Evolutionary conservation across 768 basidiomycete genomes (phyloP), one percentile per base, ranked within the genome.

Genomic region (Crepidotus variabilis): DNA sequence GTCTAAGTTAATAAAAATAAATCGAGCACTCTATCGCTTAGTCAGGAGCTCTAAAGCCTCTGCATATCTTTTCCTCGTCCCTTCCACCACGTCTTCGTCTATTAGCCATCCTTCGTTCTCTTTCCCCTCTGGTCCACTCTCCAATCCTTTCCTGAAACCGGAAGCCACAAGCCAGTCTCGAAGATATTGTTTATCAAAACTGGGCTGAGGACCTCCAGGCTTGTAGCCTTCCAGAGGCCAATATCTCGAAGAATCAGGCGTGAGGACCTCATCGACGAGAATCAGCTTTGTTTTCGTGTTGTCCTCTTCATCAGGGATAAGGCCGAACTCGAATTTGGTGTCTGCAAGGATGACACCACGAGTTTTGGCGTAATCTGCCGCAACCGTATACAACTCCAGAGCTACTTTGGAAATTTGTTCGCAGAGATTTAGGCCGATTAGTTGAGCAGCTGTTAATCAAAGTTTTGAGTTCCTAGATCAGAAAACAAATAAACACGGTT

Each of bases 271-370:
- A 71, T 99, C 97, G 61, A 98, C 87, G 49, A 98, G 82, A 59
- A 96, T 90, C 21, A 98, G 77, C 22, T 82, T 71, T 57, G 70
- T 77, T 62, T 68, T 68, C 6, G 62, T 53, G 8, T 62, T 18
- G 13, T 50, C 49, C 16, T 45, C 13, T 18, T 71, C 39, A 7
- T 74, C 71, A 2, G 75, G 76, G 49, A 94, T 65, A 46, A 98
- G 82, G 5, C 97, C 97, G 66, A 99, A 99, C 74, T 98, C 97
- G 71, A 98, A 98, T 70, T 99, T 99, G 39, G 95, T 98, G 71
- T 99, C 96, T 21, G 94, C 97, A 46, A 99, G 86, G 64, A 98
- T 97, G 56, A 98, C 78, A 16, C 93, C 95, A 4, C 85, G 81
- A 6, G 81, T 77, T 23, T 76, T 73, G 8, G 93, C 91, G 64